These are phyloP conservation scores for Chytriomyces sp. DNA, from an alignment of 192 early-diverging fungal genomes.

Conservation along the genomic window DNA sequence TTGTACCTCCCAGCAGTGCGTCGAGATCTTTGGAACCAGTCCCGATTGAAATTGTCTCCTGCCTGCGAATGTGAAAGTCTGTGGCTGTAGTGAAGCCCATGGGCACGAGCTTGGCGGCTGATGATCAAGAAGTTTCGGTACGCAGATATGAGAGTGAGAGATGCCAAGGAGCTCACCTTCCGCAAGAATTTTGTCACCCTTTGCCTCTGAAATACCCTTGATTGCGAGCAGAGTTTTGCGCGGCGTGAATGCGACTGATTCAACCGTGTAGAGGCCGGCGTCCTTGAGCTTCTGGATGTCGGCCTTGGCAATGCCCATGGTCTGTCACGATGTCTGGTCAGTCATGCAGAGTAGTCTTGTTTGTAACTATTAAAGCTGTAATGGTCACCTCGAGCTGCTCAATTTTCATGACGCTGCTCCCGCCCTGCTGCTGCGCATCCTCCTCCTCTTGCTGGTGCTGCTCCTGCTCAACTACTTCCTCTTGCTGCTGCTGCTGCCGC, in stretches of 20 bases:
- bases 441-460: slow-evolving; percentile 43
- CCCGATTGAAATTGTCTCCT: slow-evolving; percentile 78
- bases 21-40: slow-evolving; percentile 93
- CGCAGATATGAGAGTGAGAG: not conserved
- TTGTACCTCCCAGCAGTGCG: slow-evolving; percentile 80
- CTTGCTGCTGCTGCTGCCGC: slow-evolving; percentile 12
- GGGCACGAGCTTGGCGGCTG: slow-evolving; percentile 87
- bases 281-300: slow-evolving; percentile 71
- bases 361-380: not conserved
- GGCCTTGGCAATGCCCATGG: slow-evolving; percentile 41
- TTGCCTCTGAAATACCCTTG: slow-evolving; percentile 94
- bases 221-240: slow-evolving; percentile 82
- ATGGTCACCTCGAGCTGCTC: slow-evolving; percentile 49
- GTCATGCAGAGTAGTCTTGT: not conserved
- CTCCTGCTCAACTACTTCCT: not conserved
- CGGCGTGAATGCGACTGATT: slow-evolving; percentile 90
- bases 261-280: slow-evolving; percentile 88
- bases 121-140: slow-evolving; percentile 29
- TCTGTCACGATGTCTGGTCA: slow-evolving; percentile 24
- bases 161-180: slow-evolving; percentile 64
- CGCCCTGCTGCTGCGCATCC: slow-evolving; percentile 54
- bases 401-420: slow-evolving; percentile 24
- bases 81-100: slow-evolving; percentile 96
- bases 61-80: slow-evolving; percentile 81
- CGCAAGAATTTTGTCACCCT: slow-evolving; percentile 89